Percentiles rank a stretch among this genome's conserved stretches.
These are phyloP conservation scores for Chrysanthemum lavandulifolium DNA, from an alignment of 129 eudicot species.

Conservation along the genomic window DNA sequence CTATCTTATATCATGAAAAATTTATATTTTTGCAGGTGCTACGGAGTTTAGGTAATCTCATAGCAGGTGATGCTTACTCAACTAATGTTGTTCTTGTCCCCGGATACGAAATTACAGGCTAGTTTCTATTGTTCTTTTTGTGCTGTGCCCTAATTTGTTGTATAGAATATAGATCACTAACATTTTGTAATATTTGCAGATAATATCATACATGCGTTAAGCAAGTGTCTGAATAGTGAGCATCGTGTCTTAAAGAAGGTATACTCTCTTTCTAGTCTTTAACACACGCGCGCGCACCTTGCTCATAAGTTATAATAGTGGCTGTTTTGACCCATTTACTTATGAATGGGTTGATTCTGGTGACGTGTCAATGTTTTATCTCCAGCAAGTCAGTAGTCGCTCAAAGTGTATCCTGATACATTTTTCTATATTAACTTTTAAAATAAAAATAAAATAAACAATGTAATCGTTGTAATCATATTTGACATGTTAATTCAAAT, in stretches of 20 bases:
- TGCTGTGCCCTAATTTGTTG: neutral
- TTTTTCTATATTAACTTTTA: too few species aligned
- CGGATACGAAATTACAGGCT: conserved; percentile 80
- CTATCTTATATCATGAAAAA: too few species aligned
- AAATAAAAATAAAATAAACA: too few species aligned
- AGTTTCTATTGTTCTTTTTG: conserved; percentile 35
- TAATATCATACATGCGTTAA: conserved; percentile 59
- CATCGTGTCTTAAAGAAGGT: conserved; percentile 99
- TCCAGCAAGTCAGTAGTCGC: neutral
- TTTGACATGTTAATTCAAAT: too few species aligned
- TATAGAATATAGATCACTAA: conserved; percentile 8
- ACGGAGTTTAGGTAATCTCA: conserved; percentile 90
- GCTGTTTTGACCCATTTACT: neutral
- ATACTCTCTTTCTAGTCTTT: conserved; percentile 4
- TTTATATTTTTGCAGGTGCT: conserved; percentile 49
- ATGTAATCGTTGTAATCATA: too few species aligned
- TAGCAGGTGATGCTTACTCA: conserved; percentile 82
- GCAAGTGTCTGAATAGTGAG: conserved; percentile 78
- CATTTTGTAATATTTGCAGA: conserved; percentile 40
- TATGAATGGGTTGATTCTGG: neutral
- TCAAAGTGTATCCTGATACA: neutral
- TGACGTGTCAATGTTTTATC: neutral
- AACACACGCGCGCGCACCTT: neutral
- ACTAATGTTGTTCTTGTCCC: conserved; percentile 58
- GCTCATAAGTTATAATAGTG: neutral